Evolutionary conservation across 2,329 filamentous ascomycete genomes (phyloP), one percentile per base, ranked within the genome.

Genomic region (Fusarium equiseti): DNA sequence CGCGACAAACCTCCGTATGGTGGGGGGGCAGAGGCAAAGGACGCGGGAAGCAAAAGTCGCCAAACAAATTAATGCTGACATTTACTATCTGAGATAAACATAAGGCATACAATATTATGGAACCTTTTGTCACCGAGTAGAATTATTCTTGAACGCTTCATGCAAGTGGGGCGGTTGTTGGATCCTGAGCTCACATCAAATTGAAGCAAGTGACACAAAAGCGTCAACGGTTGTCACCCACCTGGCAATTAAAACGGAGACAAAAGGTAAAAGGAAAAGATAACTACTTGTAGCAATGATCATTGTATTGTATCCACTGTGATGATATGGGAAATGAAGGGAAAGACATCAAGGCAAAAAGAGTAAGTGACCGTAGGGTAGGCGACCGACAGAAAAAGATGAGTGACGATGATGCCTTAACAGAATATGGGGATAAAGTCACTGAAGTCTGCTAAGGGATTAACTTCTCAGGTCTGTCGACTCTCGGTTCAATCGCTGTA

Each of bases 141-240:
- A 26, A 1, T 18, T 12, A 38, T n/a, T 6, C 18, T 38, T 6
- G 10, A 1, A 2, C 6, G 11, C 35, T 38, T 38, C 0, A 12
- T 3, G 2, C 3, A n/a, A 38, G 6, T 38, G 18, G 18, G 18
- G 10, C 35, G 4, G 18, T 11, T 4, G 3, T 38, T 38, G 35
- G 9, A n/a, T 7, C 3, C 10, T 38, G 35, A 38, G 11, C 2
- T 38, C 6, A 7, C 5, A 38, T 7, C 18, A 38, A 0, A 11
- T 35, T 12, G 18, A 12, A 6, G 9, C 10, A 6, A 18, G 5
- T 3, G 1, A 18, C 9, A 11, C 5, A 3, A 6, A 18, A 9
- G 2, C 4, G 1, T 8, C 1, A 3, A 5, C 3, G 1, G 8
- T 10, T 35, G 5, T 2, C 2, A 18, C 5, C 5, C 2, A 35